Evolutionary conservation across 176 grass and related monocot genomes (phyloP).

Genomic region (Avena sativa): DNA sequence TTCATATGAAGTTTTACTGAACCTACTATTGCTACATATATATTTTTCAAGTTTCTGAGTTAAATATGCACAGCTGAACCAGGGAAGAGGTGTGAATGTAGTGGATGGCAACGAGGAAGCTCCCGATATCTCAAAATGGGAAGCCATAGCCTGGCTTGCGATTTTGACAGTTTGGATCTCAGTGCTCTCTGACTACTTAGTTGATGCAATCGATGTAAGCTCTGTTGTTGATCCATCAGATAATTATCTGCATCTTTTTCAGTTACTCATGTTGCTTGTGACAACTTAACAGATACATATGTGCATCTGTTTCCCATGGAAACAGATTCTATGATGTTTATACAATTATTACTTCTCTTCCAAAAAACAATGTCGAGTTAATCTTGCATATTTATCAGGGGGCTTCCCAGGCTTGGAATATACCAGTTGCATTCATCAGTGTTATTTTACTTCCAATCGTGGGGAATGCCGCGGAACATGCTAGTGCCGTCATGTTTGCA

Average conservation of each 20-base stretch:
- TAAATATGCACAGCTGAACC: slow-evolving; percentile 26
- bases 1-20: neutral
- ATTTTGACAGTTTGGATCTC: slow-evolving; percentile 76
- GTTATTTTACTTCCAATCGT: slow-evolving; percentile 87
- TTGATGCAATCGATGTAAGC: slow-evolving; percentile 66
- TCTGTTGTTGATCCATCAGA: neutral
- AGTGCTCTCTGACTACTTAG: slow-evolving; percentile 70
- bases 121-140: slow-evolving; percentile 67
- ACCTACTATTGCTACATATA: neutral
- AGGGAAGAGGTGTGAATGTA: slow-evolving; percentile 53
- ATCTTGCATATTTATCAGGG: slow-evolving; percentile 50
- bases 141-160: slow-evolving; percentile 76
- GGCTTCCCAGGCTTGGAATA: slow-evolving; percentile 64
- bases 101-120: slow-evolving; percentile 27
- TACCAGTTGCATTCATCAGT: slow-evolving; percentile 80
- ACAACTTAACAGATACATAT: slow-evolving; percentile 10
- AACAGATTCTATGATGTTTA: neutral
- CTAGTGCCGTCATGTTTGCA: slow-evolving; percentile 75
- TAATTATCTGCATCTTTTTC: neutral
- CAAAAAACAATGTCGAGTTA: neutral
- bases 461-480: slow-evolving; percentile 85
- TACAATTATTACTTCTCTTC: neutral
- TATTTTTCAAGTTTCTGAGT: slow-evolving; percentile 20
- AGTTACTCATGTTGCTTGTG: neutral
- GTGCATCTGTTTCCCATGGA: slow-evolving; percentile 19